These are phyloP conservation scores for Neonectria magnoliae DNA, from an alignment of 2,329 filamentous ascomycete species.

Conservation along the genomic window DNA sequence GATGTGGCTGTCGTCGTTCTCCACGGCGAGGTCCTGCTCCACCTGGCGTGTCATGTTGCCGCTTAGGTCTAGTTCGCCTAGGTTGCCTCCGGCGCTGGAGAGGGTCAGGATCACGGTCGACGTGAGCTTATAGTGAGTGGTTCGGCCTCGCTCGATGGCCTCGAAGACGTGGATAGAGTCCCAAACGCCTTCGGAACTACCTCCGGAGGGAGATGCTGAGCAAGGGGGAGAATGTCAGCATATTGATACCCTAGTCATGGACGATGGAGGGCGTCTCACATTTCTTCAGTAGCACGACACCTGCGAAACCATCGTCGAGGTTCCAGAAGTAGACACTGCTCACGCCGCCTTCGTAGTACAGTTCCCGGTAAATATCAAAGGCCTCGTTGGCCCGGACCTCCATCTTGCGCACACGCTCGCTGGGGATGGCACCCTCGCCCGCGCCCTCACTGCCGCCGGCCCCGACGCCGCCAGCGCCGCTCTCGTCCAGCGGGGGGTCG, in stretches of 20 bases:
- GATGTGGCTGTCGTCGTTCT: slow-evolving; percentile 92
- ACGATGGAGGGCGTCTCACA: slow-evolving; percentile 58
- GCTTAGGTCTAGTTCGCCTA: slow-evolving; percentile 90
- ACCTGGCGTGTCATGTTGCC: slow-evolving; percentile 99
- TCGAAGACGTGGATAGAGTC: slow-evolving; percentile 99
- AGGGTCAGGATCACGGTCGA: slow-evolving; percentile 95
- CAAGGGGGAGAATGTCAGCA: slow-evolving; percentile 23
- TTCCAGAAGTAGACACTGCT: slow-evolving; percentile 99
- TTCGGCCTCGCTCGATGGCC: slow-evolving; percentile 89
- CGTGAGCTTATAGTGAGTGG: slow-evolving; percentile 96
- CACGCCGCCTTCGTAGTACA: slow-evolving; percentile 97
- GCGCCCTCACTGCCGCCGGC: slow-evolving; percentile 67
- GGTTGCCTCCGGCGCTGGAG: slow-evolving; percentile 65
- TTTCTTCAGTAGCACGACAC: slow-evolving; percentile 96
- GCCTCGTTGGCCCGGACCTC: slow-evolving; percentile 94
- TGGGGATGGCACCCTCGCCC: slow-evolving; percentile 85
- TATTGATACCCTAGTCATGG: background rate
- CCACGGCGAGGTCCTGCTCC: slow-evolving; percentile 88
- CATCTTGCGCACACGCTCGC: slow-evolving; percentile 91
- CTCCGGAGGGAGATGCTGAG: slow-evolving; percentile 72
- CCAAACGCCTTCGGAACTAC: slow-evolving; percentile 83
- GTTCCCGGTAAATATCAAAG: slow-evolving; percentile 94
- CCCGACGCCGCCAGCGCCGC: slow-evolving; percentile 63
- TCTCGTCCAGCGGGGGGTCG: slow-evolving; percentile 83
- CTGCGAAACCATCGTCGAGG: slow-evolving; percentile 95